Base-by-base conservation (phyloP, 2,329 filamentous ascomycete species). In the Fusarium globosum region DNA sequence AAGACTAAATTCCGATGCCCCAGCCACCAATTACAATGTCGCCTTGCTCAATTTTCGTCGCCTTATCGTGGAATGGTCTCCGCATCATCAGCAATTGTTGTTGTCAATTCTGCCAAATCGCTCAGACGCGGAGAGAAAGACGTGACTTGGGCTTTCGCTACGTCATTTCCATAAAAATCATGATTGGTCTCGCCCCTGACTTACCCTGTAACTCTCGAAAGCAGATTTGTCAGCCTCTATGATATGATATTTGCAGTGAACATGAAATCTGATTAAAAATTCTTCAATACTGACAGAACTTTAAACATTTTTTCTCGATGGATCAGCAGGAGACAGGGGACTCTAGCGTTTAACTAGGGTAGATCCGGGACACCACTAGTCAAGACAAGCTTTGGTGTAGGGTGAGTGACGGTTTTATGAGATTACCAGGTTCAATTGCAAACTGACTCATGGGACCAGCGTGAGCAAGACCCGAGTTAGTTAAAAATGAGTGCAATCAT, bases 1-100 rank as follows among this genome's bases (percentile, higher is more conserved):
- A 71, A 75, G 73, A 61, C 69, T 73, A 43, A 35, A 42, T 35
- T 73, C 73, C 73, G 73, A 28, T 21, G 53, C n/a, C 16, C 28
- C 14, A 65, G 21, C 41, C 28, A n/a, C 67, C 67, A 69, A 69
- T 69, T 21, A 51, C 7, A 49, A 30, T 14, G 12, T 11, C 21
- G 9, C 9, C 15, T 21, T 23, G 21, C 30, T 36, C 41, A 36
- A 61, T 33, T 68, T 68, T 56, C 56, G 33, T 43, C 21, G 33
- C 67, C 65, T 63, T 63, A 63, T 69, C 65, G 33, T 68, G 55
- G 23, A 30, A 51, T 51, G 63, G 63, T 41, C 53, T 53, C 65
- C 63, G 55, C 65, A 61, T 38, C 33, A 48, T 41, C 18, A 41
- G 55, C 18, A 41, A 15, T 41, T 67, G 65, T 61, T 56, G 51